These are phyloP conservation scores for Trypanosoma conorhini DNA, from an alignment of 208 protist species.

Conservation along the genomic window DNA sequence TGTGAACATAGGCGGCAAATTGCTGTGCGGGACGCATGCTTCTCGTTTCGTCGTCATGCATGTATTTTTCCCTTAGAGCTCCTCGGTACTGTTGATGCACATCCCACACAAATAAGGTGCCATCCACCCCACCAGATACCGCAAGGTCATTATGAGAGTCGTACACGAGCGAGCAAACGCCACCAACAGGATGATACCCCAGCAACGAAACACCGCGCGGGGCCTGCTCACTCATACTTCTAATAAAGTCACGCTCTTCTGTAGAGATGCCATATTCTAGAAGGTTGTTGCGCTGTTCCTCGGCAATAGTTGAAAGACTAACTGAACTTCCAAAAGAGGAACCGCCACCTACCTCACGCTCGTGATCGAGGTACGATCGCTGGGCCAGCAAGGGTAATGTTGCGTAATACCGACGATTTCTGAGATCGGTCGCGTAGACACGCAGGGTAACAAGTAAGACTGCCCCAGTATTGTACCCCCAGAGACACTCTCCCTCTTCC, in stretches of 20 bases:
- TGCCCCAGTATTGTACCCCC: conserved; percentile 40
- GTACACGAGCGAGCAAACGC: conserved; percentile 24
- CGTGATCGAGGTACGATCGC: not conserved
- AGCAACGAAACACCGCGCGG: conserved; percentile 42
- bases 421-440: conserved; percentile 17
- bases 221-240: conserved; percentile 2
- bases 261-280: not conserved
- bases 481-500: conserved; percentile 26
- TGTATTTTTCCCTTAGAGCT: conserved; percentile 11
- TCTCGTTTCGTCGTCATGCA: conserved; percentile 17
- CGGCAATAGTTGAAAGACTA: not conserved
- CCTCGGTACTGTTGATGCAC: conserved; percentile 24
- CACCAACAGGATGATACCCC: conserved; percentile 36
- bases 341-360: not conserved
- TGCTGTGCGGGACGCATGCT: conserved; percentile 13
- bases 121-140: conserved; percentile 43
- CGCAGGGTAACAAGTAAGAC: conserved; percentile 31
- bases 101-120: conserved; percentile 49
- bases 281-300: not conserved
- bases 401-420: not conserved
- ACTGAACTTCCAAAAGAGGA: not conserved
- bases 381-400: not conserved
- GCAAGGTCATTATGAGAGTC: conserved; percentile 22
- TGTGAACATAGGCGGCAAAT: conserved; percentile 30
- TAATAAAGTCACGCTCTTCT: not conserved